Evolutionary conservation across 2,329 filamentous ascomycete species (phyloP), one percentile per base, ranked within the genome.

Genomic region (Botrytis hyacinthi): DNA sequence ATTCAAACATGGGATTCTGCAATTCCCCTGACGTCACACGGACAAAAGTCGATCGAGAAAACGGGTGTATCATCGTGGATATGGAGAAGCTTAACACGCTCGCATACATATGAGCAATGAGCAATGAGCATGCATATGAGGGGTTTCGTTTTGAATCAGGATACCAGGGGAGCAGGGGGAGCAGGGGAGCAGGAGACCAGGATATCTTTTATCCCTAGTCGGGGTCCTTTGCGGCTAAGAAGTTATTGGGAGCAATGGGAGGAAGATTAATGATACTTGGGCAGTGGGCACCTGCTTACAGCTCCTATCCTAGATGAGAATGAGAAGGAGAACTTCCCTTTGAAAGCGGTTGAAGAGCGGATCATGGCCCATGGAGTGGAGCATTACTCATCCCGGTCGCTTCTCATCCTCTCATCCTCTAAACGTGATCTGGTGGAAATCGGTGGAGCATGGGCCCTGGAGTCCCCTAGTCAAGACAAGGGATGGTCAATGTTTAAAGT

Each of bases 1-100:
- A 42, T 42, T 20, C 60, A 2, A 63, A 63, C 61, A 63, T 63
- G 37, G 61, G 37, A 63, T 29, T 63, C 61, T 63, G 12, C 3
- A 40, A 26, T 20, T 42, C 8, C 16, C 37, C 18, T 63, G 37
- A 63, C 37, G 37, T 63, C 61, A 63, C 61, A 42, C 26, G 16
- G 16, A 5, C 61, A 63, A 63, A 54, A 63, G 61, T 29, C 26
- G 61, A 63, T 63, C 61, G 61, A 44, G 26, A 63, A 63, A 63
- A 42, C 37, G 61, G 61, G 61, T 63, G 37, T 63, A 44, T 63
- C 37, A 63, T 63, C 37, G 61, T 18, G 37, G 26, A 44, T 42
- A 63, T 63, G 61, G 61, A 63, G 37, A 63, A 63, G 26, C 37
- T 40, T 44, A 40, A 63, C 26, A 42, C 61, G 20, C 16, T 62